Evolutionary conservation across 331 rosid genomes (phyloP).

Genomic region (Acacia pycnantha): DNA sequence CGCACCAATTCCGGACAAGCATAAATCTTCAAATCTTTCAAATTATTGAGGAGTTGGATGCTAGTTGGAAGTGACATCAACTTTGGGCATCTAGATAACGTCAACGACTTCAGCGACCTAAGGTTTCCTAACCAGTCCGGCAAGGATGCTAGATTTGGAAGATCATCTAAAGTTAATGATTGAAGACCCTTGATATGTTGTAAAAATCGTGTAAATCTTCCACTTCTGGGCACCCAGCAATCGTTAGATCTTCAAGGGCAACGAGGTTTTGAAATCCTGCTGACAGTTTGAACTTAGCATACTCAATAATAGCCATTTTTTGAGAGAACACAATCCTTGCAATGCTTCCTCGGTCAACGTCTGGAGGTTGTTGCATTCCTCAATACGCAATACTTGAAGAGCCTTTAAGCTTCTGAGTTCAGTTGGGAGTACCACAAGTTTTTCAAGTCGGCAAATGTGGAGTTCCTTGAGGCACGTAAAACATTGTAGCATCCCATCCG

Average conservation of each 20-base stretch:
- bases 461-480: not conserved
- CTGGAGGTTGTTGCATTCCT: not conserved
- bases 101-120: not conserved
- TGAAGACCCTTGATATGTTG: slow-evolving; percentile 3
- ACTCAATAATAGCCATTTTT: not conserved
- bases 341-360: slow-evolving; percentile 17
- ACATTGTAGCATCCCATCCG: not conserved
- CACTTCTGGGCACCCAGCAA: not conserved
- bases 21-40: not conserved
- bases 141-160: not conserved
- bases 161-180: not conserved
- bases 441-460: not conserved
- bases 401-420: slow-evolving; percentile 1
- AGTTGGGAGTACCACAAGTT: slow-evolving; percentile 16
- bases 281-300: not conserved
- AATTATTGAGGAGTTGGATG: not conserved
- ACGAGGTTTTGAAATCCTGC: not conserved
- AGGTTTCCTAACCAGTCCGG: not conserved
- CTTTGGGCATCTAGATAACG: not conserved
- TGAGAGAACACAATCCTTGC: slow-evolving; percentile 6
- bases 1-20: not conserved
- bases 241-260: not conserved
- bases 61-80: not conserved
- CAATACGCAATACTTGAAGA: slow-evolving; percentile 1
- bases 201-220: slow-evolving; percentile 20